A percentile compares a stretch with the other conserved stretches of the same genome.
phyloP scores from a whole-genome alignment of 768 basidiomycete species.

The Mycena indigotica region DNA sequence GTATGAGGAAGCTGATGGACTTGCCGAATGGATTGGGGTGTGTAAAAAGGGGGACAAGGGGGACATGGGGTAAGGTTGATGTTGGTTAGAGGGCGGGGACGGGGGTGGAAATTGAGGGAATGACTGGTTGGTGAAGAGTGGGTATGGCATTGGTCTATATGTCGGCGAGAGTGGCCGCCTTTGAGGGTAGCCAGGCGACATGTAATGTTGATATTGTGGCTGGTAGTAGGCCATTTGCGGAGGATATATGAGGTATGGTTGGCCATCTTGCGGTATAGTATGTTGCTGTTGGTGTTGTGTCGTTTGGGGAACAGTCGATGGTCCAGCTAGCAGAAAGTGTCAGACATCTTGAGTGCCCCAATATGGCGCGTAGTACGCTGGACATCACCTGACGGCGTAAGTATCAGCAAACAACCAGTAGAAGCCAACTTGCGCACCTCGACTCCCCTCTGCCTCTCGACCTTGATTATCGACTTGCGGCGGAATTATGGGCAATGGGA shows the following conservation, averaged over 20 bases:
- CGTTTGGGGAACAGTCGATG: background rate
- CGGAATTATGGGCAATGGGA: slow-evolving; percentile 1
- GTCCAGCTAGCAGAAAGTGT: background rate
- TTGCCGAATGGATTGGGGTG: background rate
- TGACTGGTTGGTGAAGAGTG: background rate
- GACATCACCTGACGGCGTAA: background rate
- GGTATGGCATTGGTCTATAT: background rate
- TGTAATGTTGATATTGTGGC: background rate
- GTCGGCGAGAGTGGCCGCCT: background rate
- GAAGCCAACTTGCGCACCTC: background rate
- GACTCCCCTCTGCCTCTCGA: background rate
- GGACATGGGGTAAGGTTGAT: background rate
- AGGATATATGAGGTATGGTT: background rate
- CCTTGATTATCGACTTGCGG: background rate
- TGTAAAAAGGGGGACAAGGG: background rate
- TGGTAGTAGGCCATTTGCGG: background rate
- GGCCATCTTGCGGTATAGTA: background rate
- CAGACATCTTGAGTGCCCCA: background rate
- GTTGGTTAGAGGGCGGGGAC: background rate
- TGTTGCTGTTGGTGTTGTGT: background rate
- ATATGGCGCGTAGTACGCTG: background rate
- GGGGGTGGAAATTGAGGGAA: background rate
- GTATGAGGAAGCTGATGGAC: background rate
- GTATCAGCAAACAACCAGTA: background rate
- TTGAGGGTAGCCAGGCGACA: background rate